Percentiles rank a stretch among this genome's conserved stretches.
phyloP scores from a whole-genome alignment of 768 basidiomycete species.

The Pleurotus cornucopiae region DNA sequence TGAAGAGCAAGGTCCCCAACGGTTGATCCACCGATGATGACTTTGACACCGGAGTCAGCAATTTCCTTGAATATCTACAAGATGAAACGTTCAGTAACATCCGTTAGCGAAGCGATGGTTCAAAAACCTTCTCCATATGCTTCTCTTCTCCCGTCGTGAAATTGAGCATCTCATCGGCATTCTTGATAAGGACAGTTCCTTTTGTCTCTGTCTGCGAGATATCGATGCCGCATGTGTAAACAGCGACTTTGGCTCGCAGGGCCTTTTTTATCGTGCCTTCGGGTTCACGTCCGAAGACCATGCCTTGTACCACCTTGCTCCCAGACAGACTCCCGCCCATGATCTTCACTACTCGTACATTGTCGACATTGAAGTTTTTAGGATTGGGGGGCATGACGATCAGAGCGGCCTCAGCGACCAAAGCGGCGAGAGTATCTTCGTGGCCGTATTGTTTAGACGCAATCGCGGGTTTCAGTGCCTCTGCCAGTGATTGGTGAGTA shows the following conservation, averaged over 20 bases:
- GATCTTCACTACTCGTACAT: constrained; percentile 97
- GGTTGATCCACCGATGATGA: constrained; percentile 89
- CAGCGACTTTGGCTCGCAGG: constrained; percentile 85
- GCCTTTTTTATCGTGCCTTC: constrained; percentile 87
- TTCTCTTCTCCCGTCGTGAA: constrained; percentile 96
- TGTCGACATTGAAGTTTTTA: constrained; percentile 96
- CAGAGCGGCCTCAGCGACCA: constrained; percentile 92
- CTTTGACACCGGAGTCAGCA: constrained; percentile 89
- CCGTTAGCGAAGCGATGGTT: not conserved
- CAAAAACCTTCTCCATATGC: constrained; percentile 79
- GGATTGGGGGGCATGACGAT: constrained; percentile 87
- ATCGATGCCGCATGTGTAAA: constrained; percentile 92
- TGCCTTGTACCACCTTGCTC: constrained; percentile 90
- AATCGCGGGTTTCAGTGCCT: constrained; percentile 85
- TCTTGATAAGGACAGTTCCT: constrained; percentile 94
- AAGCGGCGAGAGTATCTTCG: constrained; percentile 73
- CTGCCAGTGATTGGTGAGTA: constrained; percentile 61
- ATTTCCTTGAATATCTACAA: constrained; percentile 92
- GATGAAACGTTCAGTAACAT: not conserved
- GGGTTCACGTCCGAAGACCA: constrained; percentile 97
- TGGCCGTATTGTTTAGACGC: constrained; percentile 97
- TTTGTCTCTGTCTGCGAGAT: constrained; percentile 98
- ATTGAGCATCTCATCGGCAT: constrained; percentile 94
- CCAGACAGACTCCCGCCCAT: constrained; percentile 87
- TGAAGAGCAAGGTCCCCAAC: constrained; percentile 96